Evolutionary conservation across 345 rosid species (phyloP), one percentile per base, ranked within the genome.

Genomic region (Lumnitzera racemosa): DNA sequence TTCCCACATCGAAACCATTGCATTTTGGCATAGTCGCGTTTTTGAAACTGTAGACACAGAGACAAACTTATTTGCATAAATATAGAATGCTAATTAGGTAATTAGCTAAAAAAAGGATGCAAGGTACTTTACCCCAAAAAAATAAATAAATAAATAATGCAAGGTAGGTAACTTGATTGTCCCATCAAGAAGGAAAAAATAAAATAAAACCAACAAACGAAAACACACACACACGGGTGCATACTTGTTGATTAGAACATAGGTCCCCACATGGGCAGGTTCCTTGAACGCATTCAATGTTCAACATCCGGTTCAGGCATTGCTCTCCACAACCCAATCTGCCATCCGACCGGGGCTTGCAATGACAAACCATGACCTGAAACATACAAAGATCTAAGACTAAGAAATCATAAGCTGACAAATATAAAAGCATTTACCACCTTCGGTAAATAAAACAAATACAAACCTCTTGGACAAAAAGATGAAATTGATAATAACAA

Each of bases 161-260:
- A 36, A 36, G 9, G 1, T 25, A 49, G 46, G 36, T 57, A 57
- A 57, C 14, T 17, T 20, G 5, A 59, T 7, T 13, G 13, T 27
- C 29, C 51, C 23, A 63, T 12, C 13, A 17, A 54, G 46, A 0
- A 29, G 36, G 20, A 31, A 14, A 17, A 3, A 24, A 56, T 14
- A 27, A 31, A 6, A 54, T 20, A 20, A 20, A 20, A 20, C 20
- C 20, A 20, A 20, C 20, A 20, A 20, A 20, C 20, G 1, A 20
- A 20, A 20, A 20, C 20, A 20, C 20, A 20, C 20, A 20, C 20
- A 20, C 20, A 20, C 20, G 20, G 0, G 20, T 15, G 31, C 46
- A 11, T 58, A 90, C 99, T 92, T 88, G 96, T 75, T 94, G 99
- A 78, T 94, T 94, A 72, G 99, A 94, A 67, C 99, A 94, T 24